Evolutionary conservation across 352 stramenopile species (phyloP).

Genomic region (Albugo laibachii): DNA sequence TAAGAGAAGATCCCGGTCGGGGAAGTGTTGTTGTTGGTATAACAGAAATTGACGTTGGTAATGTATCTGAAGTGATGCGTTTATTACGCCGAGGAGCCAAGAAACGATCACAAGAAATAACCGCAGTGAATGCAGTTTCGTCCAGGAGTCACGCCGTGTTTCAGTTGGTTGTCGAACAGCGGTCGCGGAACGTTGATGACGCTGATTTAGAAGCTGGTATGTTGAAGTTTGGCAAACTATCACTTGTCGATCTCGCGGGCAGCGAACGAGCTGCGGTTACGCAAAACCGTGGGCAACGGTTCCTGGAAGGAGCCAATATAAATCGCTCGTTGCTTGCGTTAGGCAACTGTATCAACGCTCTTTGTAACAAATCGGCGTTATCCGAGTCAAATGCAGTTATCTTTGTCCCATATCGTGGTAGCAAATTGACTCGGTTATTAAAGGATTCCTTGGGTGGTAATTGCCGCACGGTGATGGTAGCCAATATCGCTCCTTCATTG

Average conservation of each 20-base stretch:
- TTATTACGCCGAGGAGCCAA: conserved; percentile 72
- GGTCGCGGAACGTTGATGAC: conserved; percentile 11
- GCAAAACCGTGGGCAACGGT: conserved; percentile 65
- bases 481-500: conserved; percentile 66
- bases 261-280: conserved; percentile 81
- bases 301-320: conserved; percentile 85
- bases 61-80: conserved; percentile 70
- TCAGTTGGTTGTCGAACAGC: conserved; percentile 65
- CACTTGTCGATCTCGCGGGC: conserved; percentile 79
- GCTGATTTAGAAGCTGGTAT: conserved; percentile 11
- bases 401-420: conserved; percentile 83
- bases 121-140: conserved; percentile 71
- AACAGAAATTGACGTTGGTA: conserved; percentile 63
- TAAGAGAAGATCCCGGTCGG: conserved; percentile 69
- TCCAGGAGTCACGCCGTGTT: conserved; percentile 81
- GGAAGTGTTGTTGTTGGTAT: conserved; percentile 62
- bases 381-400: background rate
- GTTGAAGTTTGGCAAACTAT: conserved; percentile 78
- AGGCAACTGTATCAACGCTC: conserved; percentile 87
- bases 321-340: conserved; percentile 81
- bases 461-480: conserved; percentile 88
- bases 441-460: conserved; percentile 85
- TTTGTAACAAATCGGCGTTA: conserved; percentile 54
- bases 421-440: conserved; percentile 72
- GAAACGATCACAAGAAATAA: conserved; percentile 75